Conservation (phyloP, 768 basidiomycete species). For the Suillus americanus region DNA sequence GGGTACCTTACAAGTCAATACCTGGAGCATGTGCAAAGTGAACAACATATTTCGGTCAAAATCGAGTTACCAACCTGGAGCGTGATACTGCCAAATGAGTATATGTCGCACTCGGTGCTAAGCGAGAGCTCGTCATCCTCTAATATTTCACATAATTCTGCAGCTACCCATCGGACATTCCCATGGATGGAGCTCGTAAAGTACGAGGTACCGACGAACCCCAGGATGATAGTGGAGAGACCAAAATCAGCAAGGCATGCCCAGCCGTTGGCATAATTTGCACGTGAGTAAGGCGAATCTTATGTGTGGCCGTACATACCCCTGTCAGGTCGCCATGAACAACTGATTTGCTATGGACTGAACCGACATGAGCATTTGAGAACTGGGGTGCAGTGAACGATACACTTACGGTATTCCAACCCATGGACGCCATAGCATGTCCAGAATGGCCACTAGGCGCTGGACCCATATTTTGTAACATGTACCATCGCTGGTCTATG, state of each 20-base stretch:
- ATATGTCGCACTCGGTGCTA: neutral
- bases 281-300: neutral
- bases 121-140: neutral
- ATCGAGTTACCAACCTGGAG: neutral
- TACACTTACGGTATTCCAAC: neutral
- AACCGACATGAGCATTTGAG: neutral
- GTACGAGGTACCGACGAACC: slow-evolving; percentile 27
- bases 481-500: slow-evolving; percentile 96
- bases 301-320: neutral
- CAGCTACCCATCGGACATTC: neutral
- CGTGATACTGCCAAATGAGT: neutral
- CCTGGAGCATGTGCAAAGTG: neutral
- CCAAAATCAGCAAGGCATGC: slow-evolving; percentile 25
- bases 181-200: neutral
- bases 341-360: neutral
- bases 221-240: slow-evolving; percentile 37
- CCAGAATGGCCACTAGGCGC: too few species aligned
- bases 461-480: slow-evolving; percentile 99
- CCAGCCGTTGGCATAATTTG: neutral
- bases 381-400: neutral
- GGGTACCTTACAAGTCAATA: neutral
- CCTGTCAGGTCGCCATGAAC: neutral
- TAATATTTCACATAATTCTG: neutral
- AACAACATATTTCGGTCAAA: too few species aligned
- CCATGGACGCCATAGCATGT: too few species aligned